Conservation (phyloP, 352 stramenopile species). For the Blastocystis sp. region DNA sequence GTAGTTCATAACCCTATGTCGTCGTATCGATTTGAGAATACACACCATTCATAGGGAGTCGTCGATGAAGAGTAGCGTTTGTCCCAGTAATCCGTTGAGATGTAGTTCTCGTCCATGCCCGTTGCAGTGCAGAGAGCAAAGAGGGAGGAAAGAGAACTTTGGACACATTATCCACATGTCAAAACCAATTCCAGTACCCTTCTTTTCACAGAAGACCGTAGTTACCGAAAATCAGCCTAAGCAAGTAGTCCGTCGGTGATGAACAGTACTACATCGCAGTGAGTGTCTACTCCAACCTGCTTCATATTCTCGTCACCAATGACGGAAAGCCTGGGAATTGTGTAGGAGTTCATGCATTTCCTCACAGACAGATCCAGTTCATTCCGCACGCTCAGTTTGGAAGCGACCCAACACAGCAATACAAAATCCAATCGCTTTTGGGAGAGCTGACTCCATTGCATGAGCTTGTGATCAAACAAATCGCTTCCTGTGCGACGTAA, state of each 20-base stretch:
- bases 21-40: background rate
- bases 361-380: slow-evolving; percentile 12
- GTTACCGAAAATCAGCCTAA: background rate
- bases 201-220: background rate
- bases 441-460: background rate
- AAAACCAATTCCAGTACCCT: background rate
- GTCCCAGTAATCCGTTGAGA: slow-evolving; percentile 44
- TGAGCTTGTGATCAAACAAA: slow-evolving; percentile 40
- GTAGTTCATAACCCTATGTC: slow-evolving; percentile 31
- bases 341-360: background rate
- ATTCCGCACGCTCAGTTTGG: slow-evolving; percentile 42
- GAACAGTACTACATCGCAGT: background rate
- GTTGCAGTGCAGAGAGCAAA: background rate
- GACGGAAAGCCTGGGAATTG: slow-evolving; percentile 34
- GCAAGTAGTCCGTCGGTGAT: background rate
- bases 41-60: slow-evolving; percentile 37
- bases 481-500: slow-evolving; percentile 49
- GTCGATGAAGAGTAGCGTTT: background rate
- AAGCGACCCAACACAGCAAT: background rate
- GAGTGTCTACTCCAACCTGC: slow-evolving; percentile 38
- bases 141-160: background rate
- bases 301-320: slow-evolving; percentile 32
- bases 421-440: slow-evolving; percentile 7
- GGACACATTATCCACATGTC: background rate
- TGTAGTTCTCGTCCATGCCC: background rate